These are phyloP conservation scores for Sclerotinia nivalis DNA, from an alignment of 2,329 filamentous ascomycete species.

Conservation along the genomic window DNA sequence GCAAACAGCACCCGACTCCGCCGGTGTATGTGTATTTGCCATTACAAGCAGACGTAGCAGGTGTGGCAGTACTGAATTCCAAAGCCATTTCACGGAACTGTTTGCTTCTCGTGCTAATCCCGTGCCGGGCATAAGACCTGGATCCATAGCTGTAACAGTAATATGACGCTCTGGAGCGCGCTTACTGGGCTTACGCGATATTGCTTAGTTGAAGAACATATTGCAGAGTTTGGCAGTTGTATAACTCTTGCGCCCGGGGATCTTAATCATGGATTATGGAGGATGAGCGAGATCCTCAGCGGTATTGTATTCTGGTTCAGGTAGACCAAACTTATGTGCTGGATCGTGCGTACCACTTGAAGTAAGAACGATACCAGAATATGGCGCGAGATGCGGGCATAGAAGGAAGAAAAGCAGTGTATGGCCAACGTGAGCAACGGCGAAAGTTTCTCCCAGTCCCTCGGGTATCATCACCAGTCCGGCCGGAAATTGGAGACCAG, in stretches of 20 bases:
- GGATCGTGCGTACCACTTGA: constrained; percentile 52
- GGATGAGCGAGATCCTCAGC: constrained; percentile 49
- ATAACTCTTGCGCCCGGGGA: constrained; percentile 46
- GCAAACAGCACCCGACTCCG: constrained; percentile 48
- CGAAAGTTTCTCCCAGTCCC: constrained; percentile 52
- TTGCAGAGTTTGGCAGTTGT: constrained; percentile 50
- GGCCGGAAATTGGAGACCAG: constrained; percentile 47
- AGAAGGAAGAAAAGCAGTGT: constrained; percentile 53
- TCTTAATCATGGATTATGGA: constrained; percentile 29
- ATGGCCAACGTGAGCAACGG: constrained; percentile 52
- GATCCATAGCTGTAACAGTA: constrained; percentile 49
- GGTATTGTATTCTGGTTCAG: constrained; percentile 44
- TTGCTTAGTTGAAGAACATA: constrained; percentile 50
- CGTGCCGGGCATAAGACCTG: constrained; percentile 52
- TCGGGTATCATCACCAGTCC: constrained; percentile 43
- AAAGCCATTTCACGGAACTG: constrained; percentile 41
- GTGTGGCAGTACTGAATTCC: constrained; percentile 42
- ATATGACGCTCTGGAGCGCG: constrained; percentile 36
- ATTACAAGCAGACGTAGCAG: constrained; percentile 41
- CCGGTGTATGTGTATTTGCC: constrained; percentile 44
- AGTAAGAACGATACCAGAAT: constrained; percentile 49
- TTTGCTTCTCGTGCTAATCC: constrained; percentile 44
- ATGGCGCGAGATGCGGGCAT: constrained; percentile 42
- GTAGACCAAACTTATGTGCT: constrained; percentile 38
- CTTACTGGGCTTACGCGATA: constrained; percentile 43